Base-by-base conservation (phyloP, 768 basidiomycete genomes). In the Pleurotus djamor region DNA sequence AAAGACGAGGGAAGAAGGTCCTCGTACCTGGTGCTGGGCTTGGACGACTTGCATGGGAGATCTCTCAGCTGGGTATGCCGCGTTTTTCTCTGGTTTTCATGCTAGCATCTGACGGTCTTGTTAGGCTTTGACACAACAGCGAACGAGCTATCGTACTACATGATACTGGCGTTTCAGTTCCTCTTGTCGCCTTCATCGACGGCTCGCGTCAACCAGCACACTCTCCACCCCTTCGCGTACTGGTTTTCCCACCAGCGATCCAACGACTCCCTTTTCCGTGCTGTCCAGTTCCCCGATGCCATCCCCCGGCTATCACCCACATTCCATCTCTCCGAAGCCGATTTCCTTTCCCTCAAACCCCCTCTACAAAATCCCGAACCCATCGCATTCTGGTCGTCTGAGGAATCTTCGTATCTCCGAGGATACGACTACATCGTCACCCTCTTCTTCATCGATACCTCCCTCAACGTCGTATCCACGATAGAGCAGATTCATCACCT, bases 161-260 rank as follows among this genome's bases (percentile, higher is more conserved):
- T 88, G 87, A 84, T 76, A 47, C 74, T 88, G 12, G 81, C 82
- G 0, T 76, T 85, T 58, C 80, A 81, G 3, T 83, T 86, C 66
- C 74, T 89, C 12, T 75, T 86, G 14, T 84, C 82, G 1, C 74
- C 78, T 4, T 70, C 74, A 4, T 69, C 73, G 4, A 84, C 85
- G 0, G 68, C 71, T 1, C 38, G 57, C 5, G 49, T 67, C 1
- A 67, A 83, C 51, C 75, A 87, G 65, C 86, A 88, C 67, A 68
- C 64, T 7, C 58, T 89, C 5, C 78, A 81, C 45, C 89, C 89
- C 0, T 89, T 83, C 64, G 76, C 84, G 0, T 82, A 87, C 63
- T 86, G 85, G 82, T 88, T 87, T 69, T 89, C 88, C 14, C 88
- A 91, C 66, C 86, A 88, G 63, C 77, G 81, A 10, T 74, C 74